Conservation (phyloP, 129 eudicot species). For the Dittrichia graveolens region DNA sequence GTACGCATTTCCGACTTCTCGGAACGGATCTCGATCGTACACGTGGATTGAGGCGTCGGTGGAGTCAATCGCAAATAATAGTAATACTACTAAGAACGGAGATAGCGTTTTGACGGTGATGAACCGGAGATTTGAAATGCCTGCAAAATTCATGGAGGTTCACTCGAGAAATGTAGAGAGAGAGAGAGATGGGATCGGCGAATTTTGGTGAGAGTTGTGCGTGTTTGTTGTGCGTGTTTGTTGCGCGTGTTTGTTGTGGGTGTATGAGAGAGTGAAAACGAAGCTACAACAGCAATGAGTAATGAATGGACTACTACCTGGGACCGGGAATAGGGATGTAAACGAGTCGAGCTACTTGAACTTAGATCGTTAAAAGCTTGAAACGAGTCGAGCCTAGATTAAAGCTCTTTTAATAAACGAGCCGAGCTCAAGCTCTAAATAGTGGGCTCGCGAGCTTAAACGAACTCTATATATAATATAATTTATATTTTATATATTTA, state of each 20-base stretch:
- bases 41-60: conserved; percentile 78
- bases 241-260: conserved; percentile 8
- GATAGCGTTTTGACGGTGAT: conserved; percentile 21
- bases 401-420: too few species aligned
- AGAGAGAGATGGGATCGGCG: conserved; percentile 46
- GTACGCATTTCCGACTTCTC: conserved; percentile 91
- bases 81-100: conserved; percentile 7
- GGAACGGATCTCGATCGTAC: conserved; percentile 79
- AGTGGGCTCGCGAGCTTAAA: too few species aligned
- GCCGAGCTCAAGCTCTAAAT: too few species aligned
- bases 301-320: too few species aligned
- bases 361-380: too few species aligned
- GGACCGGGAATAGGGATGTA: too few species aligned
- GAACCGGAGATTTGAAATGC: conserved; percentile 29
- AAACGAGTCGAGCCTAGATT: too few species aligned
- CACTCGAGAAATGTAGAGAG: conserved; percentile 30
- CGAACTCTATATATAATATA: too few species aligned
- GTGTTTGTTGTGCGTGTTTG: conserved; percentile 13
- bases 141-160: conserved; percentile 52
- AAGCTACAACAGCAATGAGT: conserved; percentile 33
- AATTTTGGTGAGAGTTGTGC: conserved; percentile 42
- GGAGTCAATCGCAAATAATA: conserved; percentile 40
- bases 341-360: too few species aligned
- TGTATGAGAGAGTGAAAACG: conserved; percentile 29
- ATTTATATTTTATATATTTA: too few species aligned